Percentiles rank a stretch among this genome's conserved stretches.
phyloP scores from a whole-genome alignment of 306 rosid genomes.

The Senna siamea region DNA sequence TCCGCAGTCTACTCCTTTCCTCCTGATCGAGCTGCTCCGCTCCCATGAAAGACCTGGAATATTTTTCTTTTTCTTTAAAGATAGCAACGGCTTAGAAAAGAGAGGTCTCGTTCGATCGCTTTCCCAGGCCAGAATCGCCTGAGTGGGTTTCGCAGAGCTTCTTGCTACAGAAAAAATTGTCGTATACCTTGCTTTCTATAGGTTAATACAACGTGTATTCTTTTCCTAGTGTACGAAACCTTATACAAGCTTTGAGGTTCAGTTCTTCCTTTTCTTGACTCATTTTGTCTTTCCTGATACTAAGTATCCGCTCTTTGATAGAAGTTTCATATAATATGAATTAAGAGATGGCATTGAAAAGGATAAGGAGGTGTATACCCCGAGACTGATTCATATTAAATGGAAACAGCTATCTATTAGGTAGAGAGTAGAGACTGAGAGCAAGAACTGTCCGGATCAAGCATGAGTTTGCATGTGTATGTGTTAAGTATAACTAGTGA shows the following conservation, averaged over 20 bases:
- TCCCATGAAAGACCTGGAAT: background rate
- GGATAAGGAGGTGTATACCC: background rate
- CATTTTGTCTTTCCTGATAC: background rate
- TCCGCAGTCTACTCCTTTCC: too few species aligned
- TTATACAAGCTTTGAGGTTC: background rate
- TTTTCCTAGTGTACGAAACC: background rate
- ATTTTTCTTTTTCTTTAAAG: background rate
- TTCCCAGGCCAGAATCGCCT: background rate
- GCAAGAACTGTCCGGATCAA: background rate
- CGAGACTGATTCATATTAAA: background rate
- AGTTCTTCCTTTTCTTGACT: background rate
- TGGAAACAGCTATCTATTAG: background rate
- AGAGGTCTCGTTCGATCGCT: background rate
- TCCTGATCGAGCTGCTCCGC: background rate
- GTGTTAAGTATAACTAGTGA: background rate
- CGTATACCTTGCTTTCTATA: background rate
- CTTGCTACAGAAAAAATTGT: background rate
- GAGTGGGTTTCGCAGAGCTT: background rate
- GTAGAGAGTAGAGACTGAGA: background rate
- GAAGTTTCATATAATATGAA: background rate
- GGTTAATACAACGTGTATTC: background rate
- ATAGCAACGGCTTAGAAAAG: background rate
- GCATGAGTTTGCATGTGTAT: background rate
- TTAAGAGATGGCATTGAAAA: background rate
- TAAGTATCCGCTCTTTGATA: background rate